Percentiles rank a stretch among this genome's conserved stretches.
Evolutionary conservation across 2,329 filamentous ascomycete species (phyloP).

Genomic region (Fusarium ambrosium): DNA sequence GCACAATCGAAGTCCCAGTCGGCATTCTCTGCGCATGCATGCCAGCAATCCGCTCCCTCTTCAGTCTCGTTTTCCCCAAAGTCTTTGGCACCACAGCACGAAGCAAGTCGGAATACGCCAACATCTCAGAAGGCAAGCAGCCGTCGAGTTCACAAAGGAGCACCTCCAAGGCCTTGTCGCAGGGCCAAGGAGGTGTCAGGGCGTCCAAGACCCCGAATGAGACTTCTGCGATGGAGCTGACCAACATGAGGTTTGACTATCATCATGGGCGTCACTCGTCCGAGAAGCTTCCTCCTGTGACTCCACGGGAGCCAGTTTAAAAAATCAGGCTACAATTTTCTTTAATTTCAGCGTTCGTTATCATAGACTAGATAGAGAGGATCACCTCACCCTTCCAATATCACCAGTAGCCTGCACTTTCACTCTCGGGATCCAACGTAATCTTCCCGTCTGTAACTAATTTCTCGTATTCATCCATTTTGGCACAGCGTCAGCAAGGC

Average conservation of each 20-base stretch:
- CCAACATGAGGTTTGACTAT: not conserved
- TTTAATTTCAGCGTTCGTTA: not conserved
- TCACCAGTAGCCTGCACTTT: not conserved
- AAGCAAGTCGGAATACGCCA: conserved; percentile 29
- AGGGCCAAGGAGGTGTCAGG: not conserved
- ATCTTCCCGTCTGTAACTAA: not conserved
- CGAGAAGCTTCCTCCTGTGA: conserved; percentile 8
- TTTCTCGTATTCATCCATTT: not conserved
- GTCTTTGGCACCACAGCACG: conserved; percentile 27
- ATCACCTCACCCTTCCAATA: not conserved
- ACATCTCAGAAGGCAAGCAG: conserved; percentile 17
- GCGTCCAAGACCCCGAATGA: not conserved
- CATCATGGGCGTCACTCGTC: conserved; percentile 3
- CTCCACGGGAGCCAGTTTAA: conserved; percentile 16
- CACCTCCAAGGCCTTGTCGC: not conserved
- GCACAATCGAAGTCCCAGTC: conserved; percentile 48
- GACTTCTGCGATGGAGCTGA: conserved; percentile 16
- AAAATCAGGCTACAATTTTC: not conserved
- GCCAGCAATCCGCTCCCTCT: conserved; percentile 41
- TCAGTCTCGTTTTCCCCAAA: conserved; percentile 32
- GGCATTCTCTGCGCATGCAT: conserved; percentile 50
- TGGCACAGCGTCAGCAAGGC: not conserved
- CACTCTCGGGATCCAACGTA: not conserved
- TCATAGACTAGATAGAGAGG: conserved; percentile 1
- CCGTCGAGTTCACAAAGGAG: not conserved